A percentile compares a stretch with the other conserved stretches of the same genome.
phyloP scores from a whole-genome alignment of 2,329 filamentous ascomycete genomes.

The Aspergillus ochraceus region DNA sequence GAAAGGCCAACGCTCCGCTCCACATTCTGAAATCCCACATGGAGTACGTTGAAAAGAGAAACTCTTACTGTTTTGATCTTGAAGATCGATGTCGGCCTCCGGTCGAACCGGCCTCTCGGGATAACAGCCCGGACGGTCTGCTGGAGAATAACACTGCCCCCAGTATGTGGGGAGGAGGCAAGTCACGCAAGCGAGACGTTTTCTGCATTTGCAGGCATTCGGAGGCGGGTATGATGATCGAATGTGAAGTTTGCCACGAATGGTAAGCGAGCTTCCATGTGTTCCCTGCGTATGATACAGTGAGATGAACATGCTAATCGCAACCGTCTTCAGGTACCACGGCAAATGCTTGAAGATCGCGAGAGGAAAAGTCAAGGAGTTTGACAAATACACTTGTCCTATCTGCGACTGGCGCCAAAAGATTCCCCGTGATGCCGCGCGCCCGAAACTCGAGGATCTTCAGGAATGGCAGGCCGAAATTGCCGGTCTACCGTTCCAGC shows the following conservation, averaged over 20 bases:
- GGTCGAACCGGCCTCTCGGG: slow-evolving; percentile 86
- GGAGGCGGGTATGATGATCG: slow-evolving; percentile 99
- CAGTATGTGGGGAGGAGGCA: slow-evolving; percentile 45
- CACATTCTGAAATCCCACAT: slow-evolving; percentile 95
- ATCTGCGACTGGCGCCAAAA: slow-evolving; percentile 97
- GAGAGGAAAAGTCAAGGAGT: slow-evolving; percentile 94
- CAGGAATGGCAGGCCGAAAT: slow-evolving; percentile 83
- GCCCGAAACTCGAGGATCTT: slow-evolving; percentile 91
- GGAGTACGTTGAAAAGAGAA: slow-evolving; percentile 87
- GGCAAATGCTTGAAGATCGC: slow-evolving; percentile 98
- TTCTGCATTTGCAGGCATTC: slow-evolving; percentile 95
- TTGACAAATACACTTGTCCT: slow-evolving; percentile 96
- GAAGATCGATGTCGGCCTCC: slow-evolving; percentile 85
- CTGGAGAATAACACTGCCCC: slow-evolving; percentile 42
- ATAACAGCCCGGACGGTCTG: slow-evolving; percentile 64
- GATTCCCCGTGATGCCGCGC: slow-evolving; percentile 92
- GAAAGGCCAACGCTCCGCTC: slow-evolving; percentile 93
- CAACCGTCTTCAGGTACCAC: slow-evolving; percentile 70
- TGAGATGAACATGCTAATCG: background rate
- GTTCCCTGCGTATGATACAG: background rate
- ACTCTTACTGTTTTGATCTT: slow-evolving; percentile 87
- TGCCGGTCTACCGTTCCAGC: slow-evolving; percentile 79
- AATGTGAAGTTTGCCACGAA: slow-evolving; percentile 96
- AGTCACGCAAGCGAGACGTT: slow-evolving; percentile 69
- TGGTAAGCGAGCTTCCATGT: slow-evolving; percentile 63